phyloP scores from a whole-genome alignment of 2,329 filamentous ascomycete genomes.

The Ophiostoma ips region DNA sequence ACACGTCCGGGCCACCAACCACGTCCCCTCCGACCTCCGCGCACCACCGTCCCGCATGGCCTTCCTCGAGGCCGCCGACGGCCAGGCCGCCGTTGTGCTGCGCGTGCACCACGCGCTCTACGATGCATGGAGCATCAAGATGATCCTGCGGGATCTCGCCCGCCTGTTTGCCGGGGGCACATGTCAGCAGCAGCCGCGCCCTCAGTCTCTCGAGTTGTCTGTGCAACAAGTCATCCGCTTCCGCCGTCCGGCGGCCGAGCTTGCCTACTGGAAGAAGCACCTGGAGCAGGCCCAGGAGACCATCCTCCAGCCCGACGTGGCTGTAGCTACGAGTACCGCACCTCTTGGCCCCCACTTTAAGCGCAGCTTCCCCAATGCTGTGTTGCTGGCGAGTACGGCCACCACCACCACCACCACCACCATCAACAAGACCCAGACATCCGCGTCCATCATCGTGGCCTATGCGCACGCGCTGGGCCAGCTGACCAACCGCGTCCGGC shows the following conservation, averaged over 20 bases:
- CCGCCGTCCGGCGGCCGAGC: too few species aligned
- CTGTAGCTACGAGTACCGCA: neutral
- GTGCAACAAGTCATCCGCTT: too few species aligned
- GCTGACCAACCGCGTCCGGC: slow-evolving; percentile 3
- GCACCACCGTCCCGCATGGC: slow-evolving; percentile 13
- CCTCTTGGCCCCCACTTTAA: slow-evolving; percentile 12
- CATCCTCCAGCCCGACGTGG: too few species aligned
- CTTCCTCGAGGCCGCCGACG: slow-evolving; percentile 13
- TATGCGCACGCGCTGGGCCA: slow-evolving; percentile 9
- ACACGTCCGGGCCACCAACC: too few species aligned
- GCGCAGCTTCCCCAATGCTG: slow-evolving; percentile 2
- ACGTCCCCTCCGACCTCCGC: neutral
- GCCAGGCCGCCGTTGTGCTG: slow-evolving; percentile 14
- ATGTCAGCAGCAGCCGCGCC: too few species aligned
- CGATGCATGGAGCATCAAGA: slow-evolving; percentile 18
- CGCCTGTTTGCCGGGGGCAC: neutral
- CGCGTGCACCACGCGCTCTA: slow-evolving; percentile 16
- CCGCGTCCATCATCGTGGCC: slow-evolving; percentile 8
- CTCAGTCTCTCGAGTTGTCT: too few species aligned
- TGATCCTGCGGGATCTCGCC: slow-evolving; percentile 14
- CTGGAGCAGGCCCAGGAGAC: too few species aligned
- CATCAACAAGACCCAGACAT: slow-evolving; percentile 3
- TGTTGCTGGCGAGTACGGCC: too few species aligned
- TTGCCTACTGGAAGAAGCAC: too few species aligned
- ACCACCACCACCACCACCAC: too few species aligned